phyloP scores from a whole-genome alignment of 2,329 filamentous ascomycete species.

The Fusarium citri region DNA sequence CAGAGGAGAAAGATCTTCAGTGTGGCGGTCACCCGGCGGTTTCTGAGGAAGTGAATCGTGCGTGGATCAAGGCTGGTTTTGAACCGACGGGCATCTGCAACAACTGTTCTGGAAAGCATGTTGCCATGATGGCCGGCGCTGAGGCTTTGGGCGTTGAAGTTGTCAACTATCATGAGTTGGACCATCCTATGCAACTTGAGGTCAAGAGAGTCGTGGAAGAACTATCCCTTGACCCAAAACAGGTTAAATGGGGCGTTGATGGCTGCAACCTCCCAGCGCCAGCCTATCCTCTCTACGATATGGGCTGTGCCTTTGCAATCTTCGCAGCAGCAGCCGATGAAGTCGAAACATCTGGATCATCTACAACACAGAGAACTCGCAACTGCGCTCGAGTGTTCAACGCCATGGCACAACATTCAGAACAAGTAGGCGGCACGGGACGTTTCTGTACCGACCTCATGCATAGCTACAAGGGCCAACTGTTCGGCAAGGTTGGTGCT shows the following conservation, averaged over 20 bases:
- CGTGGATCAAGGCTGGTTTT: conserved; percentile 55
- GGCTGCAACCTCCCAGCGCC: conserved; percentile 62
- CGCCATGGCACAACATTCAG: conserved; percentile 57
- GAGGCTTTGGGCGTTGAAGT: conserved; percentile 50
- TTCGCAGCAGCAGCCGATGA: conserved; percentile 52
- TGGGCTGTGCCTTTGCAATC: conserved; percentile 52
- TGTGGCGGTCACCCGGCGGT: conserved; percentile 58
- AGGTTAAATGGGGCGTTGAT: conserved; percentile 57
- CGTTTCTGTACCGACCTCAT: conserved; percentile 62
- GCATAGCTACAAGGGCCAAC: conserved; percentile 50
- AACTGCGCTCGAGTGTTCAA: conserved; percentile 53
- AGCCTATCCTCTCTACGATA: conserved; percentile 52
- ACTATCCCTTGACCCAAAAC: conserved; percentile 45
- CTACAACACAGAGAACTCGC: conserved; percentile 18
- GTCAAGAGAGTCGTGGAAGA: conserved; percentile 54
- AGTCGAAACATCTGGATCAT: neutral
- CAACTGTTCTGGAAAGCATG: conserved; percentile 63
- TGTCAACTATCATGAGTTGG: conserved; percentile 51
- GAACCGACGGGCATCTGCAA: conserved; percentile 54
- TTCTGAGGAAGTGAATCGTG: conserved; percentile 50
- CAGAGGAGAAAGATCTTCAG: conserved; percentile 51
- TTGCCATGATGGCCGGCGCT: conserved; percentile 59
- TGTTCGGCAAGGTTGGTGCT: conserved; percentile 62
- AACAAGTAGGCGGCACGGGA: conserved; percentile 58
- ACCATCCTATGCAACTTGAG: conserved; percentile 54